Percentiles rank a stretch among this genome's conserved stretches.
These are phyloP conservation scores for Craspedostauros australis DNA, from an alignment of 108 stramenopile species.

Conservation along the genomic window DNA sequence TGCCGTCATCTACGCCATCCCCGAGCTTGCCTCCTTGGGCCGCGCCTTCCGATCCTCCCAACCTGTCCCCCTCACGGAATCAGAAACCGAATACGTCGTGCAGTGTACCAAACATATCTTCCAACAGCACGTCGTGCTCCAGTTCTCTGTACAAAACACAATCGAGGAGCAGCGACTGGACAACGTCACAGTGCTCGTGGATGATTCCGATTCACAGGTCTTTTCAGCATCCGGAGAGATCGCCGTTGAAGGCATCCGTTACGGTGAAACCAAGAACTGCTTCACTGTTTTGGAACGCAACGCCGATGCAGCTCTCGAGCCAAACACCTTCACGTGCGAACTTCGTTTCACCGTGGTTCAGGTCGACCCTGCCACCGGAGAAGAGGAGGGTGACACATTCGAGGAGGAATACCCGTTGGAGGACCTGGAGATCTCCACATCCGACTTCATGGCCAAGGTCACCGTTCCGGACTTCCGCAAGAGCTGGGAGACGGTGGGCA, in stretches of 20 bases:
- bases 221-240: constrained; percentile 59
- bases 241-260: constrained; percentile 38
- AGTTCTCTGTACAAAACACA: constrained; percentile 92
- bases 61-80: constrained; percentile 72
- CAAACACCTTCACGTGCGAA: constrained; percentile 53
- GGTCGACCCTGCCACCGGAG: constrained; percentile 75
- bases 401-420: constrained; percentile 94
- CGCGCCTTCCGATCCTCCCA: constrained; percentile 69
- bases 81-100: constrained; percentile 89
- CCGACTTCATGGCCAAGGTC: constrained; percentile 95
- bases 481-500: constrained; percentile 79
- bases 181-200: constrained; percentile 77
- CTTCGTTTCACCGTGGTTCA: constrained; percentile 74
- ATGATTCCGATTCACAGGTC: constrained; percentile 63
- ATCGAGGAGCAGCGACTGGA: constrained; percentile 86
- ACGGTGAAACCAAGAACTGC: constrained; percentile 67
- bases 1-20: constrained; percentile 77
- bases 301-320: constrained; percentile 22
- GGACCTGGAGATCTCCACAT: constrained; percentile 72
- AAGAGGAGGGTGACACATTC: constrained; percentile 73
- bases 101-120: constrained; percentile 89
- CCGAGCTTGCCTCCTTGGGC: constrained; percentile 78
- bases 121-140: constrained; percentile 77
- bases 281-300: constrained; percentile 71
- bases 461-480: constrained; percentile 77